Evolutionary conservation across 345 rosid genomes (phyloP).

Genomic region (Salix brachista): DNA sequence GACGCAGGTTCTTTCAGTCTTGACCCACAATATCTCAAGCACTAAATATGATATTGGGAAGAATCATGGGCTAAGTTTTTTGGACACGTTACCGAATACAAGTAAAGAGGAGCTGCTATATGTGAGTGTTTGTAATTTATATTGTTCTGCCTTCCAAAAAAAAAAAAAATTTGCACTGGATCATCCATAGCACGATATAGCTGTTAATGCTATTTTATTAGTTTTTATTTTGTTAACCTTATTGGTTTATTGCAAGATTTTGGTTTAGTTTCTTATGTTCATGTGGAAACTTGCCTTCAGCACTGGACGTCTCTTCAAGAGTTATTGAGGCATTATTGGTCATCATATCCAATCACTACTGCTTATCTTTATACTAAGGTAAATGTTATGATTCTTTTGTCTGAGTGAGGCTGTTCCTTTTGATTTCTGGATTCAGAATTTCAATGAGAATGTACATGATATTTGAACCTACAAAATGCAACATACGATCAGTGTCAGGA

Average conservation of each 20-base stretch:
- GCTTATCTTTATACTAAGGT: constrained; percentile 73
- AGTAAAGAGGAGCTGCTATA: constrained; percentile 71
- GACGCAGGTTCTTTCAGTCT: constrained; percentile 67
- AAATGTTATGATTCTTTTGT: constrained; percentile 7
- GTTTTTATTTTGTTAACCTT: constrained; percentile 1
- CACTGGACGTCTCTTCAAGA: constrained; percentile 78
- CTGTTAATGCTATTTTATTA: not conserved
- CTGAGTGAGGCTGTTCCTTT: not conserved
- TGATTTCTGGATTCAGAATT: not conserved
- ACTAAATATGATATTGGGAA: constrained; percentile 68
- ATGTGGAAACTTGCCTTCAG: constrained; percentile 39
- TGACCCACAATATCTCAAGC: constrained; percentile 76
- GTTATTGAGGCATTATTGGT: constrained; percentile 82
- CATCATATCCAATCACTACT: constrained; percentile 87
- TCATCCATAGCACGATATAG: not conserved
- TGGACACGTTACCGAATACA: constrained; percentile 66
- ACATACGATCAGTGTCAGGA: not conserved
- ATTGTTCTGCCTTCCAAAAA: not conserved
- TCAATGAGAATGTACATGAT: not conserved
- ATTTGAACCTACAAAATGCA: not conserved
- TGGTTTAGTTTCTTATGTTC: constrained; percentile 24
- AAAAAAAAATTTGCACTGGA: not conserved
- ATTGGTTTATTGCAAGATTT: constrained; percentile 4
- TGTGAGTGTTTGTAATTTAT: constrained; percentile 36
- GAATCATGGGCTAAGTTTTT: constrained; percentile 70